Base-by-base conservation (phyloP, 768 basidiomycete species). In the Xerocomellus chrysenteron region DNA sequence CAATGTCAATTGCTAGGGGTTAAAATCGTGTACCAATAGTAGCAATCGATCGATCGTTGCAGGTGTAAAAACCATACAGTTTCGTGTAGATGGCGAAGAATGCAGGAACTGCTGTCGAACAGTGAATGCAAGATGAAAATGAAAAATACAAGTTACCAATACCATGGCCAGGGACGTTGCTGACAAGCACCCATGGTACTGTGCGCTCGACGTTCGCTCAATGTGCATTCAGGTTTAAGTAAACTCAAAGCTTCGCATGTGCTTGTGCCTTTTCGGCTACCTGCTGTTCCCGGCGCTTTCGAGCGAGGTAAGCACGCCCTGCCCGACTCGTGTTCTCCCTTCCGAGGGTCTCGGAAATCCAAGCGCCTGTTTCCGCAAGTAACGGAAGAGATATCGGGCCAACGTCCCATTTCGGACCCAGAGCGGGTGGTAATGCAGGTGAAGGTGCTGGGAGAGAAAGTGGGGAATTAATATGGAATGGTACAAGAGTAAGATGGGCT, bases 331-430 rank as follows among this genome's bases (percentile, higher is more conserved):
- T 84, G 62, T 83, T 93, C 60, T 82, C 77, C 57, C 86, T 75
- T 1, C 84, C 83, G 7, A 97, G 75, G 54, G 76, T 67, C 57
- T 81, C 77, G 33, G 84, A 87, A 52, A 96, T 86, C 94, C 94
- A 97, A 70, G 80, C 85, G 0, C 94, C 94, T 35, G 87, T 85
- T 44, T 86, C 83, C 3, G 83, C 86, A 43, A 94, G 76, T 56
- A 81, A 73, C n/a, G 84, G 80, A 40, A 94, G 73, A 64, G 92
- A 81, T 42, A 81, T 52, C 4, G 82, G 72, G 5, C 76, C 76
- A 2, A 72, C 68, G 17, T 70, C 69, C 56, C 69, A 67, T 45
- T 63, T 64, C 1, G 71, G 53, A 36, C 50, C 47, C 1, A 24
- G 8, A n/a, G n/a, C 21, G 12, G 55, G 40, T 0, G 33, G 10